A percentile compares a stretch with the other conserved stretches of the same genome.
These are phyloP conservation scores for Globisporangium cylindrosporum DNA, from an alignment of 352 stramenopile species.

Conservation along the genomic window DNA sequence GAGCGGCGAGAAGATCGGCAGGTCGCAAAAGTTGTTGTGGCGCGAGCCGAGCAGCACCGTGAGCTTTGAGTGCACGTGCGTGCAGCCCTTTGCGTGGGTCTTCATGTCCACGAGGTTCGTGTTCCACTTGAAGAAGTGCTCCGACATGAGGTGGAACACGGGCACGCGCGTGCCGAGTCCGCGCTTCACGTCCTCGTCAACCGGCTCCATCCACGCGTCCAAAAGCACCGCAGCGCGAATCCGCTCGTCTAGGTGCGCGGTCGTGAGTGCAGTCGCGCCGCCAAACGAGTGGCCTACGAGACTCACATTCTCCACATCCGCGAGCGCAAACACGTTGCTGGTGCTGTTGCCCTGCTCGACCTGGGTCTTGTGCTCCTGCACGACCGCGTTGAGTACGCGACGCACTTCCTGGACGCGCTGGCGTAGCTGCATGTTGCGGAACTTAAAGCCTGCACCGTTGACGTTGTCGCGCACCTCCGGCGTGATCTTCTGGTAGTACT, in stretches of 20 bases:
- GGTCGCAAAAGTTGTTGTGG: conserved; percentile 78
- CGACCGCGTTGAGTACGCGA: conserved; percentile 38
- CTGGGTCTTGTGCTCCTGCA: conserved; percentile 13
- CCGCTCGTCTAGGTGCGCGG: conserved; percentile 44
- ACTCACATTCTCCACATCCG: conserved; percentile 36
- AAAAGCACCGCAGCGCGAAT: conserved; percentile 50
- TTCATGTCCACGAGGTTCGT: conserved; percentile 47
- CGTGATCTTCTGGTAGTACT: conserved; percentile 65
- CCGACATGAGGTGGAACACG: conserved; percentile 58
- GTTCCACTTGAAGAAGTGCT: conserved; percentile 58
- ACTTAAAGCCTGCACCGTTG: conserved; percentile 47
- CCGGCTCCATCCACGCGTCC: conserved; percentile 67
- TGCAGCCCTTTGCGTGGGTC: conserved; percentile 33
- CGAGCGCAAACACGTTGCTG: conserved; percentile 27
- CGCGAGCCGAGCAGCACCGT: conserved; percentile 38
- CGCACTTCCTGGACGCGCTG: conserved; percentile 53
- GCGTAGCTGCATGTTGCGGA: conserved; percentile 58
- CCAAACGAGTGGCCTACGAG: conserved; percentile 65
- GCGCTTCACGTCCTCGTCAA: conserved; percentile 35
- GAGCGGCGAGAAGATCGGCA: conserved; percentile 58
- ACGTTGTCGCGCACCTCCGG: conserved; percentile 41
- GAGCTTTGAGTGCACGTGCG: conserved; percentile 32
- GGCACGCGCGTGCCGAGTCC: conserved; percentile 38
- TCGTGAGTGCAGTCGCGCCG: conserved; percentile 49
- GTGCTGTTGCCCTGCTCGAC: background rate